Base-by-base conservation (phyloP, 2,329 filamentous ascomycete genomes). In the Sporothrix dimorphospora region DNA sequence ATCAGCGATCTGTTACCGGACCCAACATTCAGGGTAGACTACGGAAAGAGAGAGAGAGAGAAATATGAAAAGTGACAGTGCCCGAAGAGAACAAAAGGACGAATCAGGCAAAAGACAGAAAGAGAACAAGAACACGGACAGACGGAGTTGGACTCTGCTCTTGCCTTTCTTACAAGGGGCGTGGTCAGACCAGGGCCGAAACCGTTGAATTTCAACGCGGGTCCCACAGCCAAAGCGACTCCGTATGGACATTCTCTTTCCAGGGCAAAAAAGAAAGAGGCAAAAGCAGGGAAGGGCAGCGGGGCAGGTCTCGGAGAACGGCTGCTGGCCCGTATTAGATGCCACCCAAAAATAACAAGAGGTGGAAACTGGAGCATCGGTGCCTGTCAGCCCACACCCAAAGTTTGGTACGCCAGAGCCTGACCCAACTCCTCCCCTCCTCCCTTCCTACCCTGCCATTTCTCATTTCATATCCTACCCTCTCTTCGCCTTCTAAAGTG, bases 341-440 rank as follows among this genome's bases (percentile, higher is more conserved):
- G 57, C 11, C 34, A 42, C 57, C 57, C 14, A 24, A n/a, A 19
- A 16, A 16, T 45, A 45, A 24, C 30, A n/a, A 12, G 21, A 19
- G 21, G 14, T 55, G 51, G 51, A 30, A 24, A 30, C 24, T 8
- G 30, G 30, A 34, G 30, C 6, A 34, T 55, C 9, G 16, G 53
- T 24, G 57, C 38, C 38, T n/a, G 34, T 11, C n/a, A 63, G n/a
- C 34, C 61, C 21, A 47, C 40, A 30, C 45, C 12, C 16, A 66
- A 67, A 67, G 65, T 67, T 51, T 67, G 65, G 65, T 49, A 51
- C 65, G 65, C 63, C 40, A 66, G 42, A 65, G 59, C 59, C 38
- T 42, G 59, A 45, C 42, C 63, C 63, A 34, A 24, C 9, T 3
- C 7, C 19, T 21, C 30, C 11, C 30, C 55, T 45, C 59, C n/a